Evolutionary conservation across 352 stramenopile genomes (phyloP), one percentile per base, ranked within the genome.

Genomic region (Globisporangium barbulae): DNA sequence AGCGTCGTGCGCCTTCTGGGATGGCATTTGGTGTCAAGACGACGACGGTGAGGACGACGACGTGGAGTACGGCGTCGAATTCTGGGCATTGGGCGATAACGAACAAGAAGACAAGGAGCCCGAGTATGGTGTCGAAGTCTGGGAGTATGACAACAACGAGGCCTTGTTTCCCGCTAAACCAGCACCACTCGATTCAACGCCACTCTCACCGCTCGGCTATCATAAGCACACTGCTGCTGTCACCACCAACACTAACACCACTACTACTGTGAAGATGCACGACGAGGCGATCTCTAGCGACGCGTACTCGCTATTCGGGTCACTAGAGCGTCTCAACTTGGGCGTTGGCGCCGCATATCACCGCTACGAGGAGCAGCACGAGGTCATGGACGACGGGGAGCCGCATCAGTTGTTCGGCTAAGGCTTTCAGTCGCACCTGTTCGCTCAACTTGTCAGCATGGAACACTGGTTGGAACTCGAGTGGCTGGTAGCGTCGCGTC

Each of bases 1-100:
- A 13, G 48, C 45, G 1, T 53, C 63, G 13, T 69, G 63, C n/a
- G 56, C 37, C 35, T 69, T 69, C 42, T 69, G 63, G 63, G 52
- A 67, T 50, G 35, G 35, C 21, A 65, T 69, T 8, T 64, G 52
- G 63, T 15, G 28, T 13, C 30, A 60, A 8, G 55, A 62, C 17
- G 44, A 63, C 30, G 54, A 59, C n/a, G 28, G 22, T 15, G 41
- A 64, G 7, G 28, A 54, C 1, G 22, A 61, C 9, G n/a, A 48
- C 15, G 30, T 31, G n/a, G 58, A 49, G 21, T 53, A 67, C 45
- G 49, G 56, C 13, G 44, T 63, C 8, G 37, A 37, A 13, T n/a
- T 48, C 5, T 56, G 45, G 59, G 21, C 21, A 22, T 42, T 59
- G 37, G 17, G 33, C 19, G 44, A 62, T 2, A 47, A 56, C 12